phyloP scores from a whole-genome alignment of 2,329 filamentous ascomycete species.

The Ophiocordyceps camponoti-leonardi region DNA sequence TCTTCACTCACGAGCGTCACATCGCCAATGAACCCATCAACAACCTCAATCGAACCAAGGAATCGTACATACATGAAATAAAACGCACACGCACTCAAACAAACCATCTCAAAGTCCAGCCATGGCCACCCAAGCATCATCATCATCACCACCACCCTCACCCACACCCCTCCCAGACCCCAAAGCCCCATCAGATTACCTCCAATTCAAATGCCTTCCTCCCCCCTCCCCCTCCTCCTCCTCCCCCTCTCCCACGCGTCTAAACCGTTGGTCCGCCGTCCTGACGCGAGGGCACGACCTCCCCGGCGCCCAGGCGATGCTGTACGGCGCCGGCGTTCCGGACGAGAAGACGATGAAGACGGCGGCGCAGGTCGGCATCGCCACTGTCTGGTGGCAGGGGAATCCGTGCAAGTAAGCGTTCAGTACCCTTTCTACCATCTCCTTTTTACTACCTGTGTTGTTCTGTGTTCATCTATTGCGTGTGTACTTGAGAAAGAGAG shows the following conservation, averaged over 20 bases:
- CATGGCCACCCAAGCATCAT: constrained; percentile 3
- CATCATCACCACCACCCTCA: too few species aligned
- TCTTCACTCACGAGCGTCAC: too few species aligned
- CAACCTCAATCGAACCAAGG: too few species aligned
- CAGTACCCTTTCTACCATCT: too few species aligned
- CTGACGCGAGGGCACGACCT: constrained; percentile 79
- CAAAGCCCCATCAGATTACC: constrained; percentile 32
- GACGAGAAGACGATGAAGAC: constrained; percentile 74
- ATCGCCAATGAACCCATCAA: too few species aligned
- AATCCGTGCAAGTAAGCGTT: constrained; percentile 91
- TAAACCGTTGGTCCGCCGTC: constrained; percentile 77
- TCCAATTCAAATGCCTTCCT: constrained; percentile 33
- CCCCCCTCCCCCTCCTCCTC: constrained; percentile 30
- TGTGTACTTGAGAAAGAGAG: too few species aligned
- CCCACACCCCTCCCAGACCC: constrained; percentile 21
- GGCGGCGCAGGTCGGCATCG: constrained; percentile 77
- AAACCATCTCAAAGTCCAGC: too few species aligned
- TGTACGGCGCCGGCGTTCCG: constrained; percentile 83
- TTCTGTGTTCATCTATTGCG: too few species aligned
- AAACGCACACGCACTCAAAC: too few species aligned
- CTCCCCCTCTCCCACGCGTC: constrained; percentile 15
- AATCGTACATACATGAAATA: too few species aligned
- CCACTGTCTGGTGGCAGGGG: constrained; percentile 93
- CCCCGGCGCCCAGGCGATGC: constrained; percentile 86
- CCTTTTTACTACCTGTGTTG: too few species aligned